Percentiles rank a stretch among this genome's conserved stretches.
phyloP scores from a whole-genome alignment of 2,329 filamentous ascomycete species.

The Epichloe festucae region DNA sequence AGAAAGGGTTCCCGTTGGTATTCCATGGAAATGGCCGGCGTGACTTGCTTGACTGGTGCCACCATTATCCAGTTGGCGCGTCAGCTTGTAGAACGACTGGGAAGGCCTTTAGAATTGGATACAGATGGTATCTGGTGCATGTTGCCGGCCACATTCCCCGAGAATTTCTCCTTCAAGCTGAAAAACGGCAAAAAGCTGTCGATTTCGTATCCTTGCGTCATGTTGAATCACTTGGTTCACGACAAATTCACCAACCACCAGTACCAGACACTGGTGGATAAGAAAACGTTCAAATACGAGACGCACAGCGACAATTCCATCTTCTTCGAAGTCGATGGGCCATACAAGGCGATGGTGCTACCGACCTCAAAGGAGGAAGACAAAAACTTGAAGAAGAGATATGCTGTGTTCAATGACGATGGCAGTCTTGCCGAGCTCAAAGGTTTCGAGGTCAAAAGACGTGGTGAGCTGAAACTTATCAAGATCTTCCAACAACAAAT shows the following conservation, averaged over 20 bases:
- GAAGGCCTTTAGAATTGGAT: slow-evolving; percentile 83
- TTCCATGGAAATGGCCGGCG: slow-evolving; percentile 97
- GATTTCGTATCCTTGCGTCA: slow-evolving; percentile 97
- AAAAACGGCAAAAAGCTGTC: slow-evolving; percentile 92
- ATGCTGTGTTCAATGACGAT: slow-evolving; percentile 97
- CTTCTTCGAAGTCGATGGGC: slow-evolving; percentile 97
- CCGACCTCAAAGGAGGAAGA: slow-evolving; percentile 98
- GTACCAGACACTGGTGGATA: slow-evolving; percentile 80
- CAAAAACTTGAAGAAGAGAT: slow-evolving; percentile 98
- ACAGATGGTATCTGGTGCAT: slow-evolving; percentile 99
- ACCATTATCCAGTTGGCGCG: slow-evolving; percentile 95
- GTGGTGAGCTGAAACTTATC: slow-evolving; percentile 97
- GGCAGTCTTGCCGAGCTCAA: slow-evolving; percentile 91
- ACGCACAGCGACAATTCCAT: slow-evolving; percentile 98
- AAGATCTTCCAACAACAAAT: slow-evolving; percentile 99
- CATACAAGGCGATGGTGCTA: slow-evolving; percentile 93
- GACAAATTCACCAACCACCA: slow-evolving; percentile 93
- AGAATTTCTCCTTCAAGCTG: slow-evolving; percentile 88
- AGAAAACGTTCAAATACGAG: slow-evolving; percentile 74
- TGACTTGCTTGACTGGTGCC: slow-evolving; percentile 91
- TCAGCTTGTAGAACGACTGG: slow-evolving; percentile 84
- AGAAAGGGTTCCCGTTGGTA: slow-evolving; percentile 98
- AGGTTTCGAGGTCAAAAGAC: slow-evolving; percentile 92
- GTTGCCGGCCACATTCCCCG: slow-evolving; percentile 87
- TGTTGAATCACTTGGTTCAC: slow-evolving; percentile 97